Evolutionary conservation across 2,329 filamentous ascomycete species (phyloP).

Genomic region (Podosphaera leucotricha): DNA sequence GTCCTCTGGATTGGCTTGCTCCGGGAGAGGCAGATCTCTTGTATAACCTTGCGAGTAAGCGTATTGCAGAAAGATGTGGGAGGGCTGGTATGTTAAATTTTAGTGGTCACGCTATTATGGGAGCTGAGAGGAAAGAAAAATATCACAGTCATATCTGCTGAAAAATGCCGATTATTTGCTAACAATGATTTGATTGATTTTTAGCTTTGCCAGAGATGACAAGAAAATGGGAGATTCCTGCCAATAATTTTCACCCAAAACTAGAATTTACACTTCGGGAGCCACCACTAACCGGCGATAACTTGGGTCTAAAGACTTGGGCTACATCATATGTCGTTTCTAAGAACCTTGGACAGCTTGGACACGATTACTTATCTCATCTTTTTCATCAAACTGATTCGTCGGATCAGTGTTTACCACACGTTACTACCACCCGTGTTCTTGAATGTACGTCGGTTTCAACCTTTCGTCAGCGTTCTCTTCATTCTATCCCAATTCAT

Average conservation of each 20-base stretch:
- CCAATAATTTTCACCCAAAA: slow-evolving; percentile 14
- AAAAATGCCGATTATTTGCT: background rate
- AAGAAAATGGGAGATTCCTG: slow-evolving; percentile 33
- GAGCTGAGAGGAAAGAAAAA: background rate
- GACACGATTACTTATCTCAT: slow-evolving; percentile 10
- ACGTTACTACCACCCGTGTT: slow-evolving; percentile 12
- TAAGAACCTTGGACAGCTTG: slow-evolving; percentile 32
- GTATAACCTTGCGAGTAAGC: slow-evolving; percentile 57
- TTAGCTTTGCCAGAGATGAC: slow-evolving; percentile 38
- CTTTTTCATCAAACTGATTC: background rate
- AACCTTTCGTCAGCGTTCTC: background rate
- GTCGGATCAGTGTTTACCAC: background rate
- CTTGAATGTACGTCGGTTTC: slow-evolving; percentile 28
- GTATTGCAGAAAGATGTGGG: slow-evolving; percentile 70
- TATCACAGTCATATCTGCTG: background rate
- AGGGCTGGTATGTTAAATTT: slow-evolving; percentile 28
- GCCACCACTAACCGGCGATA: slow-evolving; percentile 68
- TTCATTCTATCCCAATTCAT: background rate
- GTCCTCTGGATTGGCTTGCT: slow-evolving; percentile 43
- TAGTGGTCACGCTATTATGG: background rate
- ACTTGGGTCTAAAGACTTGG: slow-evolving; percentile 88
- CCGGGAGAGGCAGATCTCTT: slow-evolving; percentile 42
- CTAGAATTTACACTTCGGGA: slow-evolving; percentile 57
- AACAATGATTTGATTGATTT: background rate
- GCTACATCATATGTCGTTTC: slow-evolving; percentile 73